Percentiles rank a stretch among this genome's conserved stretches.
Conservation (phyloP, 1,139 yeast genomes). For the Yueomyces sp. region DNA sequence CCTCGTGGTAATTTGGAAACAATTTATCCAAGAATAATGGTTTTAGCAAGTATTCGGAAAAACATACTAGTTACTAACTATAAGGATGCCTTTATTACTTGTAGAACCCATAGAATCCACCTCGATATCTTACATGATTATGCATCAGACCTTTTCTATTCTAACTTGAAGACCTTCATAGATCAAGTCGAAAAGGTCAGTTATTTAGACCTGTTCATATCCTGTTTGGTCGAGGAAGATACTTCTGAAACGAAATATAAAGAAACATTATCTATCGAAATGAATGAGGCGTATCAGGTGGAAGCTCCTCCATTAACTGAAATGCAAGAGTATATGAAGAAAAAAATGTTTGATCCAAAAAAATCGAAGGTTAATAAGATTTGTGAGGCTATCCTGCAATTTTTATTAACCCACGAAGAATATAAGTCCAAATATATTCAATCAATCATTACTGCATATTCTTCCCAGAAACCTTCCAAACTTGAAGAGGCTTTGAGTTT, state of each 20-base stretch:
- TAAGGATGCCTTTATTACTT: constrained; percentile 60
- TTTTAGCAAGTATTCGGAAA: constrained; percentile 67
- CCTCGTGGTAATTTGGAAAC: constrained; percentile 96
- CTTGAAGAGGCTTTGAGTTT: constrained; percentile 58
- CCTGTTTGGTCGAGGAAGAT: constrained; percentile 79
- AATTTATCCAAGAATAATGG: constrained; percentile 85
- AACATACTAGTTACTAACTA: constrained; percentile 48
- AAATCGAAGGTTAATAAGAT: constrained; percentile 63
- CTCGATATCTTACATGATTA: constrained; percentile 84
- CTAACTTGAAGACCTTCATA: constrained; percentile 56
- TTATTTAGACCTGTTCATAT: constrained; percentile 74
- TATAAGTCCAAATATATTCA: constrained; percentile 53
- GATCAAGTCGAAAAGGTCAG: constrained; percentile 60
- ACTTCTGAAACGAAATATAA: constrained; percentile 72
- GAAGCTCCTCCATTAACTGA: constrained; percentile 26
- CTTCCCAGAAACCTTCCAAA: constrained; percentile 84
- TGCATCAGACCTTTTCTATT: constrained; percentile 54
- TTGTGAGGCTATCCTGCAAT: constrained; percentile 56
- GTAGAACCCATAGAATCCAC: constrained; percentile 87
- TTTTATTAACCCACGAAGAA: constrained; percentile 36
- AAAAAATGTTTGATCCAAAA: constrained; percentile 26
- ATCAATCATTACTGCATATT: constrained; percentile 80
- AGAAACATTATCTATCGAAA: constrained; percentile 41
- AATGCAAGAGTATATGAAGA: constrained; percentile 27
- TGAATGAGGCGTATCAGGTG: constrained; percentile 21